A percentile compares a stretch with the other conserved stretches of the same genome.
Conservation (phyloP, 306 rosid genomes). For the Lathyrus sativus region DNA sequence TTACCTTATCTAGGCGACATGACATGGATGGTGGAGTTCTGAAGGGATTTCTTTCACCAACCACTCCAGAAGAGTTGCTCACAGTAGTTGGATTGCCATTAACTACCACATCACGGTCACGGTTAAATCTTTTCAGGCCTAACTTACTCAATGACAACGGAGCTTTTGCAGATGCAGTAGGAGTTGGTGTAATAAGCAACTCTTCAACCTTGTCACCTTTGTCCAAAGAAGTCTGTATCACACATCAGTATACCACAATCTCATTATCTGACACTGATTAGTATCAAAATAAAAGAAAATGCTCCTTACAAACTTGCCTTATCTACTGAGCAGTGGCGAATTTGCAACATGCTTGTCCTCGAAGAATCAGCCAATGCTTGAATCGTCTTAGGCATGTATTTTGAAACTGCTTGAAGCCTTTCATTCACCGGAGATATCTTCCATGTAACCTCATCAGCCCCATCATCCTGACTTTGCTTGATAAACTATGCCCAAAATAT, state of each 20-base stretch:
- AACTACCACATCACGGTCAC: conserved; percentile 42
- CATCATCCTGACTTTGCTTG: conserved; percentile 94
- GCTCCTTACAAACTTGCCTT: conserved; percentile 49
- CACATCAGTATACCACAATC: conserved; percentile 37
- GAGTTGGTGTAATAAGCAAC: conserved; percentile 46
- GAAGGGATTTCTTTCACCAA: conserved; percentile 70
- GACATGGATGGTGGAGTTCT: conserved; percentile 87
- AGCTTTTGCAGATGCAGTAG: conserved; percentile 50
- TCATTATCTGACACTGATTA: background rate
- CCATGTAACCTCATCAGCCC: conserved; percentile 81
- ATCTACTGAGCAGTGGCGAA: conserved; percentile 52
- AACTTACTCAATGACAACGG: conserved; percentile 46
- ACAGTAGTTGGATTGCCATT: conserved; percentile 33
- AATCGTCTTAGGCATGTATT: conserved; percentile 63
- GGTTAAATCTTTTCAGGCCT: conserved; percentile 58
- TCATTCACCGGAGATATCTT: conserved; percentile 91
- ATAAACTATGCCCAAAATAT: conserved; percentile 57
- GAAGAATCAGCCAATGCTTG: conserved; percentile 80
- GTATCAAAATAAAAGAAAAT: conserved; percentile 18
- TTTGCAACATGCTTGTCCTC: conserved; percentile 54
- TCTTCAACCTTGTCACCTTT: conserved; percentile 55
- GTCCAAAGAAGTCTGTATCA: conserved; percentile 51
- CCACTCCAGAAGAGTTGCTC: conserved; percentile 39
- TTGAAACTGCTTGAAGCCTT: conserved; percentile 81
- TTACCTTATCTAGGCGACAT: conserved; percentile 70